Conservation (phyloP, 805 yeast species). For the Metschnikowia colocasiae region DNA sequence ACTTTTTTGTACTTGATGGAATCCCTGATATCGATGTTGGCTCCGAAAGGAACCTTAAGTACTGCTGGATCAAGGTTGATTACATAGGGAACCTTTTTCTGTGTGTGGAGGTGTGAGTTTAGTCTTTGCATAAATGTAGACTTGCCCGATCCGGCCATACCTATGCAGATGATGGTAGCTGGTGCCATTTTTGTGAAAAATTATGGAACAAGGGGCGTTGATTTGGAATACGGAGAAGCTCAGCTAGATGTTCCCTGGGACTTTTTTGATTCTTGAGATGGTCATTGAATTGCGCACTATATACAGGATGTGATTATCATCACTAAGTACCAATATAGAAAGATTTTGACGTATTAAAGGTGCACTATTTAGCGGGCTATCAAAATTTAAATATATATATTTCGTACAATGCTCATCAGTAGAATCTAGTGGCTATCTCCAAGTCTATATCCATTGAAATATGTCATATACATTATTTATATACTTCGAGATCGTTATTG, state of each 20-base stretch:
- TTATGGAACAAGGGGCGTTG: not conserved
- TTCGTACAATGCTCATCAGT: no score
- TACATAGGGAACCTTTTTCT: constrained; percentile 78
- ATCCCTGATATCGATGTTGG: constrained; percentile 94
- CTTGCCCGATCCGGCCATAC: constrained; percentile 76
- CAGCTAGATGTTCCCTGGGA: not conserved
- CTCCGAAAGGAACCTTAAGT: constrained; percentile 84
- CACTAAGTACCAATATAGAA: not conserved
- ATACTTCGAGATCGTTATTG: not conserved
- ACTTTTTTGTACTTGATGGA: constrained; percentile 93
- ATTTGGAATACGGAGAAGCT: not conserved
- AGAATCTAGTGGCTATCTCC: not conserved
- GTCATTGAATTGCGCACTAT: not conserved
- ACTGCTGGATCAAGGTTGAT: constrained; percentile 97
- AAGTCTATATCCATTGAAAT: not conserved
- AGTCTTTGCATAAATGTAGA: constrained; percentile 96
- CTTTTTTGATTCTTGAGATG: constrained; percentile 1
- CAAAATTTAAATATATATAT: no score
- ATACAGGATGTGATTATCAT: not conserved
- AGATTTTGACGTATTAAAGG: not conserved
- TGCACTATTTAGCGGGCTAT: no score
- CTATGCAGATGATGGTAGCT: constrained; percentile 43
- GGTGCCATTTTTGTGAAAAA: constrained; percentile 13
- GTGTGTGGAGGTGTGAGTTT: constrained; percentile 79
- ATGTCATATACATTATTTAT: not conserved